Base-by-base conservation (phyloP, 2,329 filamentous ascomycete genomes). In the Colletotrichum sp. region DNA sequence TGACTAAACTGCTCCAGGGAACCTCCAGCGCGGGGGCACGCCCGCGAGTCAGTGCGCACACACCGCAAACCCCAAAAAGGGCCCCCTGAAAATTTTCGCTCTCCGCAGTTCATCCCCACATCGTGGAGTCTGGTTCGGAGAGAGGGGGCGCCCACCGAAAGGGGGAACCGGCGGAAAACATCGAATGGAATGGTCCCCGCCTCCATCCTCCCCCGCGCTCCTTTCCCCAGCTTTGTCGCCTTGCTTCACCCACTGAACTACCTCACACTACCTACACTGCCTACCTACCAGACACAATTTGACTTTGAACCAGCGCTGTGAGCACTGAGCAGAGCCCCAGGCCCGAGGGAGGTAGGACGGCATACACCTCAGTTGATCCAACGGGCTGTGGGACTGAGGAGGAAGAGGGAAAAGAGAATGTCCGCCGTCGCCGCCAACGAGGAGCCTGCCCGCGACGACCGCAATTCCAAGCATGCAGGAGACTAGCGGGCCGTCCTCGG, bases 401-500 rank as follows among this genome's bases (percentile, higher is more conserved):
- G 70, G 36, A 32, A n/a, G 24, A 10, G 18, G 34, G 39, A 71
- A 12, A 30, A 60, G 69, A 73, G 57, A 49, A 73, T 73, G 73
- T 69, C 64, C 44, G 39, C 64, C 70, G 59, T 28, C 59, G 64
- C 24, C 34, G 44, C 44, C 44, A 52, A 52, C n/a, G 12, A 76
- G 64, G 59, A 76, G 70, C 70, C 73, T 59, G 44, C 59, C 70
- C 49, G 65, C 71, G 71, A 76, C 66, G 60, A 71, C 44, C 62
- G 65, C 32, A 64, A 76, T 65, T 64, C 15, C 44, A 73, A 76
- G 74, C 75, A 76, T 76, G 75, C 75, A 76, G 71, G 71, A 75
- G 71, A 71, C 55, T 70, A 75, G 66, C 71, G 75, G 75, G 30
- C 59, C 66, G 55, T 66, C 52, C 15, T 49, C 75, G 52, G 66